These are phyloP conservation scores for Euphorbia corollata DNA, from an alignment of 441 rosid genomes.

Conservation along the genomic window DNA sequence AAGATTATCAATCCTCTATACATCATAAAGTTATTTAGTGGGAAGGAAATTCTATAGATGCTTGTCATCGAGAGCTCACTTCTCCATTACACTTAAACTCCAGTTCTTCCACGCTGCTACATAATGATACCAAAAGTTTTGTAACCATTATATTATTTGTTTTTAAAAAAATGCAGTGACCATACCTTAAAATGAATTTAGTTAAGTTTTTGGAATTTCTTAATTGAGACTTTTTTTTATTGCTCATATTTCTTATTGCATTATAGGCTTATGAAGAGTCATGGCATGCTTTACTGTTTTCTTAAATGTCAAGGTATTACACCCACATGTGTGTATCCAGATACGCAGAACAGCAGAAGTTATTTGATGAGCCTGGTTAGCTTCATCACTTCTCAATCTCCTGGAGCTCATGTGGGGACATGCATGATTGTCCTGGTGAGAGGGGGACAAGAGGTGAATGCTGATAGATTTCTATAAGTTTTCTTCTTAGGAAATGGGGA, in stretches of 20 bases:
- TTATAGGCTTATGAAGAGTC: too few species aligned
- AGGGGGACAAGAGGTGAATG: not conserved
- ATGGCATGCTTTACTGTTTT: too few species aligned
- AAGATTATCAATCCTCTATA: constrained; percentile 12
- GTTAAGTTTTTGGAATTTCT: not conserved
- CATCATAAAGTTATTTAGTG: constrained; percentile 6
- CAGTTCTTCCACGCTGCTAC: not conserved
- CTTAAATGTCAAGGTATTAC: too few species aligned
- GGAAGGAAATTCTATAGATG: constrained; percentile 6
- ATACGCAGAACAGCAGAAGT: too few species aligned
- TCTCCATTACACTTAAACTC: not conserved
- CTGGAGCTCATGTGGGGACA: too few species aligned
- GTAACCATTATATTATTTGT: not conserved
- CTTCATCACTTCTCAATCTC: too few species aligned
- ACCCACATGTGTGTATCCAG: too few species aligned
- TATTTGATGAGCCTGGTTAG: too few species aligned
- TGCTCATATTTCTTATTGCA: too few species aligned
- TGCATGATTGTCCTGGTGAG: not conserved
- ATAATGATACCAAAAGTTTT: not conserved
- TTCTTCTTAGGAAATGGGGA: not conserved
- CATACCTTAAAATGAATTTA: not conserved
- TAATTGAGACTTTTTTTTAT: not conserved
- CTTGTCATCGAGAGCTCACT: constrained; percentile 1
- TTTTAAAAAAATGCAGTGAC: not conserved
- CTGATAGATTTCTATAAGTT: not conserved